Evolutionary conservation across 2,329 filamentous ascomycete genomes (phyloP), one percentile per base, ranked within the genome.

Genomic region (Neopestalotiopsis clavispora): DNA sequence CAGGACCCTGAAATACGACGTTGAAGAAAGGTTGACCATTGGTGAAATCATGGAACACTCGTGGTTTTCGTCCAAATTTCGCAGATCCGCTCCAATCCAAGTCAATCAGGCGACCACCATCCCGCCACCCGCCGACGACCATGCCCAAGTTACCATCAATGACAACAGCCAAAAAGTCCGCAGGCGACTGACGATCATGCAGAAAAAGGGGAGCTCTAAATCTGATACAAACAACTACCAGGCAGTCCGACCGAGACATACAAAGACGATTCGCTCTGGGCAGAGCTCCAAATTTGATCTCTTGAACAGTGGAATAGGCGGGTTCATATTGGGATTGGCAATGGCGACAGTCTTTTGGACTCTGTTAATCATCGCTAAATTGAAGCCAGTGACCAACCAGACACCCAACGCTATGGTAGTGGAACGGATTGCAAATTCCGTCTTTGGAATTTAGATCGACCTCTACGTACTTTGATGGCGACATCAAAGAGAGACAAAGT

Each of bases 1-100:
- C 12, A 45, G 56, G 58, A 59, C 65, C 3, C 63, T 68, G 45
- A 65, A 58, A 40, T 68, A 68, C n/a, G 32, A 68, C 4, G 42
- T 32, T 0, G 20, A 12, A 23, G 60, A 68, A 14, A 63, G 67
- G 2, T 12, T 68, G 32, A 34, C 42, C 2, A 63, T 68, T 32
- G 9, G 42, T 7, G 67, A 68, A 42, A 20, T 68, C 17, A 62
- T 68, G 20, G n/a, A 38, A 13, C 67, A 68, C 6, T 56, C n/a
- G 28, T 68, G 67, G 67, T 68, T 68, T 20, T 30, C 28, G 4
- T 62, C 59, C 14, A 10, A 23, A 10, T 62, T 62, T 34, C 30
- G 59, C 28, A 34, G 59, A 12, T 38, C 30, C 4, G n/a, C 28
- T 20, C 28, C 40, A 7, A 13, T 38, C 17, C 32, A 30, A 4